phyloP scores from a whole-genome alignment of 1,284 basidiomycete species.

The Cryptococcus sp. region DNA sequence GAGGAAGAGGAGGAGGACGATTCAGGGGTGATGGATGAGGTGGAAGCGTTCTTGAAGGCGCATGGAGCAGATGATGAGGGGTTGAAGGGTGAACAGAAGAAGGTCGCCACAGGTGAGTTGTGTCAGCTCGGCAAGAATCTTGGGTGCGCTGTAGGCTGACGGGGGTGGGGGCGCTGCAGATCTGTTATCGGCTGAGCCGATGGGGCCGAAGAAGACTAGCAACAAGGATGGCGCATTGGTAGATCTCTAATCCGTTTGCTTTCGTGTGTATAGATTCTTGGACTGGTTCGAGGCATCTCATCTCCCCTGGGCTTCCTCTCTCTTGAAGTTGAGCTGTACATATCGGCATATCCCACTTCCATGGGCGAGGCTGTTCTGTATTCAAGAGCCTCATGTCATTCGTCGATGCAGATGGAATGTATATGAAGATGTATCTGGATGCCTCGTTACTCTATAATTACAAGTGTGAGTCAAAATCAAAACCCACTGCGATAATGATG shows the following conservation, averaged over 20 bases:
- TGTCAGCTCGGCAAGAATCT: no score
- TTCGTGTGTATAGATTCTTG: no score
- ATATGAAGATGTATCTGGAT: background rate
- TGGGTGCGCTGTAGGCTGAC: background rate
- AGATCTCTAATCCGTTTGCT: slow-evolving; percentile 5
- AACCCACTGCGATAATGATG: background rate
- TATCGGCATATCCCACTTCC: no score
- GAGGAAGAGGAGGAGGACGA: slow-evolving; percentile 58
- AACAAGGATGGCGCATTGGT: slow-evolving; percentile 7
- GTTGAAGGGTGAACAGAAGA: slow-evolving; percentile 76
- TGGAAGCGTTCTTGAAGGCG: slow-evolving; percentile 84
- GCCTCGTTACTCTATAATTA: background rate
- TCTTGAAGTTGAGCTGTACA: no score
- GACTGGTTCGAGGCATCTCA: no score
- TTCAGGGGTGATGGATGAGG: slow-evolving; percentile 77
- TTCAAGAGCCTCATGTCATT: background rate
- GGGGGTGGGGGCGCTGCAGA: slow-evolving; percentile 21
- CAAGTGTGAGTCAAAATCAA: background rate
- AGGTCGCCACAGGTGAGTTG: slow-evolving; percentile 53
- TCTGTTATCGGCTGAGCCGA: slow-evolving; percentile 37
- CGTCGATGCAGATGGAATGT: background rate
- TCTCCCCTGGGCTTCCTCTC: no score
- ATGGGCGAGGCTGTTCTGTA: background rate
- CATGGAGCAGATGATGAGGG: slow-evolving; percentile 67
- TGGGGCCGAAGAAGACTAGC: slow-evolving; percentile 17